These are phyloP conservation scores for Yamadazyma diddensiae DNA, from an alignment of 1,139 yeast species.

Conservation along the genomic window DNA sequence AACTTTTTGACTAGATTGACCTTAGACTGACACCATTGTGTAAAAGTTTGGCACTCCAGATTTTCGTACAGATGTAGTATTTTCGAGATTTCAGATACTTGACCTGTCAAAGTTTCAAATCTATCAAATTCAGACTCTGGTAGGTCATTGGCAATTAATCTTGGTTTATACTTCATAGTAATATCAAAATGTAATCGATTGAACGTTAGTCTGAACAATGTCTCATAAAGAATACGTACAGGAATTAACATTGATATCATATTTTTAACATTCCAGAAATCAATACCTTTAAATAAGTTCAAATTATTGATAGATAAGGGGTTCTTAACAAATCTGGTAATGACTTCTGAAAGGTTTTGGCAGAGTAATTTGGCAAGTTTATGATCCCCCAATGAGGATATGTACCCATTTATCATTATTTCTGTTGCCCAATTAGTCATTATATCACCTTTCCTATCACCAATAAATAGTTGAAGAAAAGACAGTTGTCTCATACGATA, in stretches of 20 bases:
- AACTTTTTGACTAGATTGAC: slow-evolving; percentile 6
- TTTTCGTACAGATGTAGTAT: slow-evolving; percentile 1
- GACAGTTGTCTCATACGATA: slow-evolving; percentile 42
- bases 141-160: slow-evolving; percentile 37
- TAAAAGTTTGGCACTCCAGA: background rate
- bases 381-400: slow-evolving; percentile 42
- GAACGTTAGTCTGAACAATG: slow-evolving; percentile 38
- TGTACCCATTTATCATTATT: slow-evolving; percentile 33
- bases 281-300: slow-evolving; percentile 22
- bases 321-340: slow-evolving; percentile 9
- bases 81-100: slow-evolving; percentile 1
- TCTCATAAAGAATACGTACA: slow-evolving; percentile 35
- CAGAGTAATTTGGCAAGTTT: slow-evolving; percentile 21
- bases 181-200: slow-evolving; percentile 44
- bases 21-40: slow-evolving; percentile 2
- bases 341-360: slow-evolving; percentile 9
- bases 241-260: slow-evolving; percentile 38
- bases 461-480: slow-evolving; percentile 26
- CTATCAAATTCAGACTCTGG: slow-evolving; percentile 15
- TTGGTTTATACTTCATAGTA: slow-evolving; percentile 28
- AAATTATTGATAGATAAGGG: slow-evolving; percentile 12
- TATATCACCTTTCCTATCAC: slow-evolving; percentile 5
- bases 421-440: slow-evolving; percentile 30
- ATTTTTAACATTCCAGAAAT: slow-evolving; percentile 29
- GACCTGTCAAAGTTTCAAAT: slow-evolving; percentile 9